Evolutionary conservation across 768 basidiomycete genomes (phyloP).

Genomic region (Russula compacta): DNA sequence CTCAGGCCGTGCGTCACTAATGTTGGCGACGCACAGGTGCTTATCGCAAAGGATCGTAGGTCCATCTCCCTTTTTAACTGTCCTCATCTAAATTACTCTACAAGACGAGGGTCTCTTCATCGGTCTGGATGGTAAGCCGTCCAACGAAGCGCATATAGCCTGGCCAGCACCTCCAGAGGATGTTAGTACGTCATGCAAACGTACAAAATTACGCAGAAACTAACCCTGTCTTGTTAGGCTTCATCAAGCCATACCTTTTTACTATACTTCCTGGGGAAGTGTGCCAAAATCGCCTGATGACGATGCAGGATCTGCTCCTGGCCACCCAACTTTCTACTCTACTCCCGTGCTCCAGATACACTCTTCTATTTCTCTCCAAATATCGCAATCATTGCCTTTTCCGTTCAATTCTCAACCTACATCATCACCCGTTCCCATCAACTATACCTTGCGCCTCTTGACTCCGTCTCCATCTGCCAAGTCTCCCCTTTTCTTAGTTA

Average conservation of each 20-base stretch:
- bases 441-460: slow-evolving; percentile 55
- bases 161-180: slow-evolving; percentile 85
- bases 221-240: slow-evolving; percentile 35
- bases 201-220: neutral
- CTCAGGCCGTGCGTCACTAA: slow-evolving; percentile 53
- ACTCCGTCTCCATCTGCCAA: slow-evolving; percentile 44
- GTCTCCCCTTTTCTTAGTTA: slow-evolving; percentile 52
- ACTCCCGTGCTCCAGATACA: slow-evolving; percentile 60
- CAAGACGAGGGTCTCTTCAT: slow-evolving; percentile 70
- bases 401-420: slow-evolving; percentile 38
- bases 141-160: slow-evolving; percentile 42
- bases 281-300: slow-evolving; percentile 31
- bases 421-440: slow-evolving; percentile 25
- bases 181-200: slow-evolving; percentile 37
- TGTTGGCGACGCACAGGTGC: slow-evolving; percentile 49
- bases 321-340: slow-evolving; percentile 35
- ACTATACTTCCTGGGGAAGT: slow-evolving; percentile 61
- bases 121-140: slow-evolving; percentile 47
- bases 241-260: slow-evolving; percentile 69
- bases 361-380: slow-evolving; percentile 56
- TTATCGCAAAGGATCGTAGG: slow-evolving; percentile 76
- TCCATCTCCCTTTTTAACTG: slow-evolving; percentile 6
- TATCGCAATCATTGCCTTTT: slow-evolving; percentile 54
- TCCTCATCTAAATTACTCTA: neutral
- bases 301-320: slow-evolving; percentile 22